Conservation (phyloP, 1,284 basidiomycete genomes). For the Pseudozyma tsukubaensis region DNA sequence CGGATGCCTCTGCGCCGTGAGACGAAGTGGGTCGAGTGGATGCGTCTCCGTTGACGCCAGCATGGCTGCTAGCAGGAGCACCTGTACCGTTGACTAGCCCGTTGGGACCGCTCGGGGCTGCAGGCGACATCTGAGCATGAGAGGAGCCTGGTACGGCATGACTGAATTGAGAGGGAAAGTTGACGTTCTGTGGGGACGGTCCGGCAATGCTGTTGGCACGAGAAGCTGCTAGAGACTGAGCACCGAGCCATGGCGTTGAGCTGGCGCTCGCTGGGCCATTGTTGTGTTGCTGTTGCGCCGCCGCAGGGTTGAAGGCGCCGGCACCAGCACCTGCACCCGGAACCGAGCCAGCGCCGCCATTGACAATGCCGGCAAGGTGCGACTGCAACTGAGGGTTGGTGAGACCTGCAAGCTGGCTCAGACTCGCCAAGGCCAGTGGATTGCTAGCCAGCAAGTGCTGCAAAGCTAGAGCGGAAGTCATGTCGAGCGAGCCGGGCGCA, state of each 20-base stretch:
- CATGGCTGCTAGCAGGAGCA: conserved; percentile 9
- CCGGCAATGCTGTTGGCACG: conserved; percentile 27
- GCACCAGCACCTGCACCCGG: conserved; percentile 11
- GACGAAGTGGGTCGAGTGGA: conserved; percentile 9
- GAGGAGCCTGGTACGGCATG: conserved; percentile 9
- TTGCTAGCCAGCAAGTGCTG: conserved; percentile 65
- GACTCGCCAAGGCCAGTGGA: conserved; percentile 55
- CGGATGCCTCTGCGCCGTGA: conserved; percentile 5
- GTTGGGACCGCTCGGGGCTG: conserved; percentile 12
- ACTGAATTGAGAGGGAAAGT: conserved; percentile 20
- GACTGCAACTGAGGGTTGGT: conserved; percentile 53
- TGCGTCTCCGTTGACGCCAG: conserved; percentile 9
- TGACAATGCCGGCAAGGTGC: conserved; percentile 47
- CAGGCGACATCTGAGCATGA: conserved; percentile 8
- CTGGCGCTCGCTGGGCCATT: conserved; percentile 9
- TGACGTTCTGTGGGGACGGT: conserved; percentile 27
- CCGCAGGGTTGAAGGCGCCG: conserved; percentile 20
- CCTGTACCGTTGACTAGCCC: conserved; percentile 17
- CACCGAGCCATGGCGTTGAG: conserved; percentile 31
- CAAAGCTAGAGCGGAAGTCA: conserved; percentile 65
- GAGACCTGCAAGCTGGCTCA: conserved; percentile 49
- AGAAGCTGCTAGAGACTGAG: conserved; percentile 27
- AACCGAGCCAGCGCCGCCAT: conserved; percentile 22
- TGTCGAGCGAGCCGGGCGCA: conserved; percentile 48
- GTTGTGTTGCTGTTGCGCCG: conserved; percentile 27